Evolutionary conservation across 768 basidiomycete species (phyloP).

Genomic region (Mycena alexandri): DNA sequence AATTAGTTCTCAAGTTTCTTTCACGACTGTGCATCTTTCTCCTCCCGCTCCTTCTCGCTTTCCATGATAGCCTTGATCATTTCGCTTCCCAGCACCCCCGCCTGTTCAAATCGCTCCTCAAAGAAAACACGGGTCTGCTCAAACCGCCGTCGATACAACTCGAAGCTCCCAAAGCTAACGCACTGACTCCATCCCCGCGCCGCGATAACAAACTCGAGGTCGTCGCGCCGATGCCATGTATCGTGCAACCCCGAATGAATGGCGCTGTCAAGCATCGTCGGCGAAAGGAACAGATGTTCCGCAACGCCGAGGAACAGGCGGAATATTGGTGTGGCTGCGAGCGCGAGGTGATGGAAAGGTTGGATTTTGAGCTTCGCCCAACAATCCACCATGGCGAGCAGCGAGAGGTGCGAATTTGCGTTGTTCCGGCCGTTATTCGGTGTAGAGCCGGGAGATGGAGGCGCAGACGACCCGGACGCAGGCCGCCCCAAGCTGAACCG

Average conservation of each 20-base stretch:
- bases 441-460: slow-evolving; percentile 21
- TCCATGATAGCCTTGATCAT: slow-evolving; percentile 93
- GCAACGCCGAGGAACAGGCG: slow-evolving; percentile 97
- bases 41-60: slow-evolving; percentile 51
- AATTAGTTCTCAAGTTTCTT: too few species aligned
- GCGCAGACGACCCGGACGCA: neutral
- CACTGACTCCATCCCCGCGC: slow-evolving; percentile 97
- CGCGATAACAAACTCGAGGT: slow-evolving; percentile 94
- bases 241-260: slow-evolving; percentile 83
- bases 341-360: slow-evolving; percentile 90
- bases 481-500: slow-evolving; percentile 83
- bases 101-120: slow-evolving; percentile 88
- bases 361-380: slow-evolving; percentile 91
- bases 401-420: slow-evolving; percentile 91
- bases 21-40: neutral
- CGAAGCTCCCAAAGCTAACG: slow-evolving; percentile 92
- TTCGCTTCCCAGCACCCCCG: slow-evolving; percentile 80
- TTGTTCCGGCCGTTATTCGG: slow-evolving; percentile 47
- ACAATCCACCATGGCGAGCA: slow-evolving; percentile 98
- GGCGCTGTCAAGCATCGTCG: slow-evolving; percentile 71
- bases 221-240: slow-evolving; percentile 85
- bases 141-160: slow-evolving; percentile 87
- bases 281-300: slow-evolving; percentile 90
- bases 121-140: slow-evolving; percentile 86
- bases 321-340: slow-evolving; percentile 97